A percentile compares a stretch with the other conserved stretches of the same genome.
Evolutionary conservation across 2,329 filamentous ascomycete genomes (phyloP).

Genomic region (Hirsutella thompsonii): DNA sequence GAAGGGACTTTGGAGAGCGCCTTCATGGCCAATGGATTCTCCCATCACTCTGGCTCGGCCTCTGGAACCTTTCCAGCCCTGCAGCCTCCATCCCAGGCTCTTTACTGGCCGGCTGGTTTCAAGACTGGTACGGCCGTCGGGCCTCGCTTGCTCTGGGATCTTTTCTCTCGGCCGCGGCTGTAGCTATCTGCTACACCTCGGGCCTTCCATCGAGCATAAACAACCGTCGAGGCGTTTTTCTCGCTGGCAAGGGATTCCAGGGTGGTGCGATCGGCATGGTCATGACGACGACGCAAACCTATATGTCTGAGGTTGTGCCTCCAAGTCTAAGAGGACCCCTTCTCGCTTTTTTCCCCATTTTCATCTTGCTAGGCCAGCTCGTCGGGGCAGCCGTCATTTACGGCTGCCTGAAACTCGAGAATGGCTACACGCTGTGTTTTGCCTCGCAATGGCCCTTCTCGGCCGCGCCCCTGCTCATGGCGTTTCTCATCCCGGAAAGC

Average conservation of each 20-base stretch:
- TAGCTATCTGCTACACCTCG: slow-evolving; percentile 17
- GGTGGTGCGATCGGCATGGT: slow-evolving; percentile 31
- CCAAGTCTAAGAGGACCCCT: slow-evolving; percentile 29
- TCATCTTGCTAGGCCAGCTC: slow-evolving; percentile 34
- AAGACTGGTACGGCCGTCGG: slow-evolving; percentile 26
- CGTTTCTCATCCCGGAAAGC: slow-evolving; percentile 34
- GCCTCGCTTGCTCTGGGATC: slow-evolving; percentile 21
- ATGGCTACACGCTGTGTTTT: slow-evolving; percentile 26
- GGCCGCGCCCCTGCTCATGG: slow-evolving; percentile 25
- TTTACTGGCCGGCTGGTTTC: slow-evolving; percentile 21
- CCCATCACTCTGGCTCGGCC: slow-evolving; percentile 28
- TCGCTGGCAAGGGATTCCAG: slow-evolving; percentile 31
- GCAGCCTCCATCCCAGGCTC: slow-evolving; percentile 25
- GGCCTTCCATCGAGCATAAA: slow-evolving; percentile 9
- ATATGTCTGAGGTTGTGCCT: slow-evolving; percentile 37
- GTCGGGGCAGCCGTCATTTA: slow-evolving; percentile 30
- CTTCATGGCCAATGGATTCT: slow-evolving; percentile 20
- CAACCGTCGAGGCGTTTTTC: slow-evolving; percentile 23
- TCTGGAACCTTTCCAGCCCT: slow-evolving; percentile 27
- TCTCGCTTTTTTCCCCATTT: slow-evolving; percentile 34
- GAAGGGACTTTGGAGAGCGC: slow-evolving; percentile 19
- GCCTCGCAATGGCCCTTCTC: slow-evolving; percentile 31
- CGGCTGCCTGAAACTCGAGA: slow-evolving; percentile 13
- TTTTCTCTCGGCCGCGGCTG: slow-evolving; percentile 21
- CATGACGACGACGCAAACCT: slow-evolving; percentile 29